A percentile compares a stretch with the other conserved stretches of the same genome.
Conservation (phyloP, 352 stramenopile genomes). For the Phytopythium kandeliae region DNA sequence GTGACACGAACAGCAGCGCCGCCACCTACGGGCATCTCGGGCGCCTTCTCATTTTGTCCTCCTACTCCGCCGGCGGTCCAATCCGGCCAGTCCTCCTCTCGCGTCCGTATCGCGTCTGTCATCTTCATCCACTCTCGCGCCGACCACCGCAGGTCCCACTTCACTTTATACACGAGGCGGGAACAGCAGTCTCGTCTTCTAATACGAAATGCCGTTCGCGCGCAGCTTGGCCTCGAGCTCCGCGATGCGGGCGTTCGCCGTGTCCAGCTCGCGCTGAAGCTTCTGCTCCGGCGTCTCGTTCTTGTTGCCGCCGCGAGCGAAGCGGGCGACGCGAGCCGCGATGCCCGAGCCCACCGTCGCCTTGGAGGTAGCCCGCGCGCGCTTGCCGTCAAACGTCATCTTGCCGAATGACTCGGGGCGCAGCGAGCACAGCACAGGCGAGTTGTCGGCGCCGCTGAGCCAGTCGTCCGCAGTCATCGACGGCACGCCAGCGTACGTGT, state of each 20-base stretch:
- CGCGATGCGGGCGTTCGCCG: slow-evolving; percentile 78
- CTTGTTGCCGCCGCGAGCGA: slow-evolving; percentile 29
- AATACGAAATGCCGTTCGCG: slow-evolving; percentile 81
- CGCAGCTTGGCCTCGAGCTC: slow-evolving; percentile 78
- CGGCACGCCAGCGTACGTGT: slow-evolving; percentile 92
- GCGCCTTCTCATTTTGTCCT: slow-evolving; percentile 3
- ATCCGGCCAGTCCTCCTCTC: not conserved
- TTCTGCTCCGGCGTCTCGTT: slow-evolving; percentile 42
- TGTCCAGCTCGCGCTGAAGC: slow-evolving; percentile 72
- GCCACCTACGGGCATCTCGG: not conserved
- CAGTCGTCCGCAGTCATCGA: slow-evolving; percentile 96
- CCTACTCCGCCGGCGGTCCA: slow-evolving; percentile 1
- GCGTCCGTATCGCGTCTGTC: not conserved
- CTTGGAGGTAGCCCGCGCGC: slow-evolving; percentile 45
- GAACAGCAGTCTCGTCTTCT: slow-evolving; percentile 9
- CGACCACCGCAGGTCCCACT: not conserved
- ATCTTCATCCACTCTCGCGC: not conserved
- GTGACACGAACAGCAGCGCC: slow-evolving; percentile 1
- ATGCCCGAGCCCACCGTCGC: slow-evolving; percentile 29
- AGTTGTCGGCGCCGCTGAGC: slow-evolving; percentile 92
- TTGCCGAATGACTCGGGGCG: slow-evolving; percentile 86
- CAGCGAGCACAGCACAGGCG: slow-evolving; percentile 90
- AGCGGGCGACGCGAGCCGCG: slow-evolving; percentile 38
- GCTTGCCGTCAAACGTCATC: slow-evolving; percentile 84
- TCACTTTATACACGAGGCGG: not conserved